Percentiles rank a stretch among this genome's conserved stretches.
These are phyloP conservation scores for Termitomyces bulborhizus DNA, from an alignment of 768 basidiomycete species.

Conservation along the genomic window DNA sequence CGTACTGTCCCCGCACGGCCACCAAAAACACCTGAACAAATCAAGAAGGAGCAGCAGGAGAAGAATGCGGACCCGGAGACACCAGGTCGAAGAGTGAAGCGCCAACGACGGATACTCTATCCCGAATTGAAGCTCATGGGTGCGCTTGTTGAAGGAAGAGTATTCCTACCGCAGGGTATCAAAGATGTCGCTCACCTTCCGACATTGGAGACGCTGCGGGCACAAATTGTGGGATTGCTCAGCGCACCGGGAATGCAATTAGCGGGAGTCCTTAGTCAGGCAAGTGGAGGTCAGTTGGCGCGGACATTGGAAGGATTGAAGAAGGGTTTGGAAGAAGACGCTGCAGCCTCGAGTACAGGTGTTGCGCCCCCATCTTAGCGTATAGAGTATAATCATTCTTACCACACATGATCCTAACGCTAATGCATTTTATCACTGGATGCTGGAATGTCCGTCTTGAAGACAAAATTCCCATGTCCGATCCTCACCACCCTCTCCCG, in stretches of 20 bases:
- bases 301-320: conserved; percentile 73
- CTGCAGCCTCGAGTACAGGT: conserved; percentile 8
- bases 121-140: conserved; percentile 74
- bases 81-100: conserved; percentile 67
- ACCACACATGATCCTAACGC: neutral
- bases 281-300: conserved; percentile 61
- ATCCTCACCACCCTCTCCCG: conserved; percentile 71
- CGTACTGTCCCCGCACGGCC: conserved; percentile 57
- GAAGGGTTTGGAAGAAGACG: conserved; percentile 29
- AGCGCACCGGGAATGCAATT: conserved; percentile 71
- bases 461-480: conserved; percentile 87
- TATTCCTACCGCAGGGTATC: conserved; percentile 57
- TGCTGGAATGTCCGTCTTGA: conserved; percentile 15
- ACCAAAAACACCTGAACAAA: conserved; percentile 44
- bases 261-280: conserved; percentile 62
- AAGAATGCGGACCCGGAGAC: conserved; percentile 61
- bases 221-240: conserved; percentile 82
- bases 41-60: conserved; percentile 40
- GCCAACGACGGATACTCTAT: conserved; percentile 41
- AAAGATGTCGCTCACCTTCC: conserved; percentile 69
- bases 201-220: conserved; percentile 66
- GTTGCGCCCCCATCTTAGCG: conserved; percentile 10
- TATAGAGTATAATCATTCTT: conserved; percentile 1
- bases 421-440: neutral
- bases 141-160: conserved; percentile 70